These are phyloP conservation scores for Umbelopsis sp. DNA, from an alignment of 371 early-diverging fungal species.

Conservation along the genomic window DNA sequence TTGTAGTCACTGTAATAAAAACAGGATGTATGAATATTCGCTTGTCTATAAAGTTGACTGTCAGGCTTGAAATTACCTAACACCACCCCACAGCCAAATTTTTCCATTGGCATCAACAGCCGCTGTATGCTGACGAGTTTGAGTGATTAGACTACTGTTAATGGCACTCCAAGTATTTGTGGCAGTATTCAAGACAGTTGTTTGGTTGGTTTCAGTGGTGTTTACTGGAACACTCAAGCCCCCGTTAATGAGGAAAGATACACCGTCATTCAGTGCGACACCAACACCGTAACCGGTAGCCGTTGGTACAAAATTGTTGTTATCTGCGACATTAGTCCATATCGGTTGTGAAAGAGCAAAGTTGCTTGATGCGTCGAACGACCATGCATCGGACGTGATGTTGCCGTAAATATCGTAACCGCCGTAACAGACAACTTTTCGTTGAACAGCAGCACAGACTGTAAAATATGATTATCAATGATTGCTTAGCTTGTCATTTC, in stretches of 20 bases:
- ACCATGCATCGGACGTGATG: too few relatives aligned
- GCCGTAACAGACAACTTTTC: too few relatives aligned
- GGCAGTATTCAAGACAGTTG: slow-evolving; percentile 14
- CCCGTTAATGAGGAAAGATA: slow-evolving; percentile 24
- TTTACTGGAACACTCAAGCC: slow-evolving; percentile 21
- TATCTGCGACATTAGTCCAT: too few relatives aligned
- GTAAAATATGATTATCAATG: too few relatives aligned
- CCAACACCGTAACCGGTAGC: slow-evolving; percentile 24
- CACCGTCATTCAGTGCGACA: slow-evolving; percentile 21
- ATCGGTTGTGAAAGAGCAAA: too few relatives aligned
- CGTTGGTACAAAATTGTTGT: not conserved
- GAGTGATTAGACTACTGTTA: slow-evolving; percentile 12
- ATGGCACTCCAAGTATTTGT: slow-evolving; percentile 21
- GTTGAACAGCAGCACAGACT: too few relatives aligned
- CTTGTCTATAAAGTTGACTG: not conserved
- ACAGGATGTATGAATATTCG: not conserved
- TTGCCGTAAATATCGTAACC: too few relatives aligned
- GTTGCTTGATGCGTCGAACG: too few relatives aligned
- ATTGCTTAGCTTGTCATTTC: too few relatives aligned
- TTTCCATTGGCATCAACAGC: slow-evolving; percentile 22
- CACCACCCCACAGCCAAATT: slow-evolving; percentile 28
- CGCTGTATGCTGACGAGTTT: slow-evolving; percentile 23
- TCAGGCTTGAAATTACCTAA: slow-evolving; percentile 19
- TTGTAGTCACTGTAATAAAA: slow-evolving; percentile 25
- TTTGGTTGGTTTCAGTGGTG: slow-evolving; percentile 19